Percentiles rank a stretch among this genome's conserved stretches.
Evolutionary conservation across 2,329 filamentous ascomycete genomes (phyloP).

Genomic region (Raffaelea ambrosiae): DNA sequence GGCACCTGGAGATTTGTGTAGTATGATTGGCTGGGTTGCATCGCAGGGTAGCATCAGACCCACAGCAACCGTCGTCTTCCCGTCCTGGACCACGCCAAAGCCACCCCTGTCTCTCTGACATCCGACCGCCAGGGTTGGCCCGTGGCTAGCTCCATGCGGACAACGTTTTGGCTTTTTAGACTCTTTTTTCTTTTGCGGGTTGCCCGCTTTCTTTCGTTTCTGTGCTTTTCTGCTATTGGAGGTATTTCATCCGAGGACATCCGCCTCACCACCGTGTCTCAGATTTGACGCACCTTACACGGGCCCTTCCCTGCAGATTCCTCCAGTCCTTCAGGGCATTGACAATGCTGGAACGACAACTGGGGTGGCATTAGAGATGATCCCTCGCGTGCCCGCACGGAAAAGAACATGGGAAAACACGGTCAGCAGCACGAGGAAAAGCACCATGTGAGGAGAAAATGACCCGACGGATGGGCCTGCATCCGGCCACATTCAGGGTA

Average conservation of each 20-base stretch:
- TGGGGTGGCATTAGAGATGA: constrained; percentile 1
- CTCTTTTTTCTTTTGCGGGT: too few relatives aligned
- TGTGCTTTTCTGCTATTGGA: too few relatives aligned
- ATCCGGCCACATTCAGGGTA: not conserved
- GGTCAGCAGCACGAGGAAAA: too few relatives aligned
- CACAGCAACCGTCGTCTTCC: too few relatives aligned
- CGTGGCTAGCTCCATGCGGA: too few relatives aligned
- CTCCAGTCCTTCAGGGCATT: constrained; percentile 11
- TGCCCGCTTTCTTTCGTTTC: too few relatives aligned
- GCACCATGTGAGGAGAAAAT: not conserved
- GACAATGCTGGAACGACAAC: constrained; percentile 7
- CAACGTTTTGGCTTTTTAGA: too few relatives aligned
- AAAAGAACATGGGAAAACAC: not conserved
- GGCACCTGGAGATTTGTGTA: not conserved
- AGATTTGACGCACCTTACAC: constrained; percentile 1
- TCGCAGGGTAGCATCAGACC: too few relatives aligned
- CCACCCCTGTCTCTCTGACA: too few relatives aligned
- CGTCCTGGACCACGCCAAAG: too few relatives aligned
- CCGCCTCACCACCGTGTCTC: not conserved
- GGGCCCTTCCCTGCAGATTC: not conserved
- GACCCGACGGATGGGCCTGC: not conserved
- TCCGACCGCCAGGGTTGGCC: too few relatives aligned
- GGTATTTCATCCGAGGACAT: constrained; percentile 5
- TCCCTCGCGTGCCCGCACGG: too few relatives aligned
- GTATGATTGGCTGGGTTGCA: not conserved